These are phyloP conservation scores for Penicillium digitatum DNA, from an alignment of 2,329 filamentous ascomycete species.

Conservation along the genomic window DNA sequence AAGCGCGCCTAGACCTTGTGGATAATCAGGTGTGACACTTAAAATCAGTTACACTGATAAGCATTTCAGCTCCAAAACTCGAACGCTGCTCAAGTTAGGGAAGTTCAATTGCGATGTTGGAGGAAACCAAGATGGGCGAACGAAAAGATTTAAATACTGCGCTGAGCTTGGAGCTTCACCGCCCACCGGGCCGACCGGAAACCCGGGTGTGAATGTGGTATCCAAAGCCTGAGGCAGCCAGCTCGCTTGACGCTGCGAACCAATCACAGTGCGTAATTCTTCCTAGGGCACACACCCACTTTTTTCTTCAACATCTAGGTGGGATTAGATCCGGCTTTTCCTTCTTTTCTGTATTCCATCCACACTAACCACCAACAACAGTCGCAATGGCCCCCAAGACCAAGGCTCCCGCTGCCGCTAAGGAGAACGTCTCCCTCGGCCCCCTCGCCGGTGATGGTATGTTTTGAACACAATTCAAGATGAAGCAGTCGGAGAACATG, in stretches of 20 bases:
- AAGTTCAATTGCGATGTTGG: conserved; percentile 16
- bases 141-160: conserved; percentile 31
- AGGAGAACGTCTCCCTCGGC: conserved; percentile 98
- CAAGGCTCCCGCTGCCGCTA: conserved; percentile 68
- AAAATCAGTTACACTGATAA: not conserved
- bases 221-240: conserved; percentile 14
- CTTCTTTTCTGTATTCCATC: conserved; percentile 40
- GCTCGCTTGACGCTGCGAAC: conserved; percentile 29
- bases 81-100: conserved; percentile 7
- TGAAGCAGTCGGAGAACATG: not conserved
- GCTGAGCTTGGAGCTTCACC: conserved; percentile 22
- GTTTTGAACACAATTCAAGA: conserved; percentile 30
- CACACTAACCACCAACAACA: conserved; percentile 41
- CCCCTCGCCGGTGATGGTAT: conserved; percentile 93
- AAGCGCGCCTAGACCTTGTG: conserved; percentile 2
- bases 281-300: conserved; percentile 42
- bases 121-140: not conserved
- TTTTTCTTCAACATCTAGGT: conserved; percentile 20
- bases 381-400: conserved; percentile 81
- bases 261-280: conserved; percentile 28
- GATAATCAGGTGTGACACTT: not conserved
- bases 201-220: not conserved
- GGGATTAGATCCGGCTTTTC: conserved; percentile 23
- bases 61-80: not conserved
- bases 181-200: conserved; percentile 30